phyloP scores from a whole-genome alignment of 306 rosid genomes.

The Hippophae rhamnoides region DNA sequence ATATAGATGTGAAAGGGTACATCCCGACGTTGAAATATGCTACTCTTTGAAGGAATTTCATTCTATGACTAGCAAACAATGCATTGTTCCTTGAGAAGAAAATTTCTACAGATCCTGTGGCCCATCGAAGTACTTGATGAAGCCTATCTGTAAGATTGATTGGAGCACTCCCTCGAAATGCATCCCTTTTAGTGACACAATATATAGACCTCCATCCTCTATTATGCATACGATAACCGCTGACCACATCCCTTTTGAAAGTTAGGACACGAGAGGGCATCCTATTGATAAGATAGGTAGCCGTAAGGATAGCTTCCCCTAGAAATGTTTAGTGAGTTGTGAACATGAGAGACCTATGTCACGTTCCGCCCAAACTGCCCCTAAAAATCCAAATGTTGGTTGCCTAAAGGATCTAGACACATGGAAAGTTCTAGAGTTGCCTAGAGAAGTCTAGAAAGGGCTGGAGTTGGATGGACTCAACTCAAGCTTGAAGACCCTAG shows the following conservation, averaged over 20 bases:
- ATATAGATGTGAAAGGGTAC: conserved; percentile 85
- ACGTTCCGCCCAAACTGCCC: too few relatives aligned
- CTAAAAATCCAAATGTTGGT: too few relatives aligned
- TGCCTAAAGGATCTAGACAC: too few relatives aligned
- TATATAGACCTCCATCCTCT: conserved; percentile 87
- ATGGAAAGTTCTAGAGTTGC: too few relatives aligned
- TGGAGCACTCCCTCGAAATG: conserved; percentile 77
- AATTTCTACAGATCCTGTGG: conserved; percentile 79
- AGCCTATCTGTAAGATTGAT: conserved; percentile 77
- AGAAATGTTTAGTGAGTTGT: too few relatives aligned
- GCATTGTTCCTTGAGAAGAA: conserved; percentile 81
- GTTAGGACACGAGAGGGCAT: too few relatives aligned
- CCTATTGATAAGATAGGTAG: too few relatives aligned
- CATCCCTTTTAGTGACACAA: conserved; percentile 74
- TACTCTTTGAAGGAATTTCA: conserved; percentile 78
- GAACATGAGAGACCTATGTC: too few relatives aligned
- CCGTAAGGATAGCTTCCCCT: too few relatives aligned
- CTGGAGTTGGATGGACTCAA: too few relatives aligned
- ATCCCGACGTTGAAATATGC: conserved; percentile 82
- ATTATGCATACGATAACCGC: conserved; percentile 84
- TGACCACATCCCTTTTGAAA: conserved; percentile 87
- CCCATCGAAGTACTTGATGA: conserved; percentile 85
- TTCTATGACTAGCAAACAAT: conserved; percentile 53
- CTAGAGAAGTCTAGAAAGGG: too few relatives aligned
- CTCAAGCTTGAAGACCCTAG: too few relatives aligned